Base-by-base conservation (phyloP, 2,329 filamentous ascomycete genomes). In the Colletotrichum australisinense region DNA sequence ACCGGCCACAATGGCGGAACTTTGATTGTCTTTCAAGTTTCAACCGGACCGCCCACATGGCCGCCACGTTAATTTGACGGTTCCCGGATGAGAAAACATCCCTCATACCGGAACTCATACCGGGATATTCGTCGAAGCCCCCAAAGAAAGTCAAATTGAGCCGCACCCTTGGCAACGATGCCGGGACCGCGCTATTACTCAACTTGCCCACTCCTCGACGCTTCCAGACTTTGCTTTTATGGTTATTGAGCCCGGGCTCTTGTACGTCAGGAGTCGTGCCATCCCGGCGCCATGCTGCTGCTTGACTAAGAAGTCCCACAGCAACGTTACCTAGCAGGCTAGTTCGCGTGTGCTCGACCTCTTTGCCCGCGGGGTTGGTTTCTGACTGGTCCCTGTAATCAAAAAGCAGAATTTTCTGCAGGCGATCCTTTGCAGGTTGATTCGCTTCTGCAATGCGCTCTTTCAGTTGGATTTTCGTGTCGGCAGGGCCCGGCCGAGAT, bases 221-320 rank as follows among this genome's bases (percentile, higher is more conserved):
- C 32, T 49, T 56, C 46, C 32, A 62, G 60, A 64, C 46, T 35
- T 24, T 30, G 60, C n/a, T 16, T 6, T 30, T 24, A 28, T 49
- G 32, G 46, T n/a, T 52, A 24, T 52, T n/a, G 22, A 24, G 30
- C 53, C 35, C 60, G 46, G 42, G 8, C 28, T 16, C n/a, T 26
- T 38, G 35, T 16, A 59, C 28, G 32, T 19, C 12, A 16, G 38
- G 24, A 69, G 59, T 52, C 66, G 46, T 60, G 53, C 42, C 52
- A 65, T 56, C 59, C 59, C 55, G 38, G 66, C 22, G 32, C 9
- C 12, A 24, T 22, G 59, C 14, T 32, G 66, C 24, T 49, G 19
- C 30, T 69, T 69, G 70, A 73, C 69, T 64, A 32, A 60, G n/a
- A 42, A 52, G 65, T 72, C 53, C 65, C 65, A 59, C 66, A 32